These are phyloP conservation scores for Pilaira anomala DNA, from an alignment of 192 early-diverging fungal species.

Conservation along the genomic window DNA sequence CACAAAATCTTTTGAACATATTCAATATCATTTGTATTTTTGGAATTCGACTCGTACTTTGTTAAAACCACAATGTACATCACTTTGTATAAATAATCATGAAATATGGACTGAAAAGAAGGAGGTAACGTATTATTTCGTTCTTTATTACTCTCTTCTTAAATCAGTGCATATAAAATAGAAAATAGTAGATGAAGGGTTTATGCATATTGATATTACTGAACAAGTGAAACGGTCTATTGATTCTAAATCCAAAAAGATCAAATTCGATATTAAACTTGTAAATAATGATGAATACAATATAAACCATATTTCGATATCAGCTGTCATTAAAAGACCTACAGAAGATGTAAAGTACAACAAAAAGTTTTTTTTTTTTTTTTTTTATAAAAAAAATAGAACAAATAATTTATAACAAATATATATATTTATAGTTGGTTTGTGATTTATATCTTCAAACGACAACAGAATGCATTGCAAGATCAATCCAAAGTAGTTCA, in stretches of 20 bases:
- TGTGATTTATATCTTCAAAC: slow-evolving; percentile 4
- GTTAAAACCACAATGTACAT: slow-evolving; percentile 4
- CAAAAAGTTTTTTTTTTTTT: not conserved
- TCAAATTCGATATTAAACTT: not conserved
- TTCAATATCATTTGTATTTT: not conserved
- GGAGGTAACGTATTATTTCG: not conserved
- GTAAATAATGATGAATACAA: slow-evolving; percentile 11
- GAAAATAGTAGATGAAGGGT: slow-evolving; percentile 2
- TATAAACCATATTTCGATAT: slow-evolving; percentile 10
- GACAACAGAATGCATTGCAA: slow-evolving; percentile 4
- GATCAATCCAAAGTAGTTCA: slow-evolving; percentile 6
- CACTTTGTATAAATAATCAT: not conserved
- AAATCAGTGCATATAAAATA: not conserved
- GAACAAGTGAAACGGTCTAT: not conserved
- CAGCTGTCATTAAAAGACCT: slow-evolving; percentile 2
- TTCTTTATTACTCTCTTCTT: not conserved
- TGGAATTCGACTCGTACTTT: slow-evolving; percentile 1
- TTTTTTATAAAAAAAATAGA: not conserved
- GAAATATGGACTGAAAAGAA: not conserved
- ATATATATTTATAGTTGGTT: slow-evolving; percentile 1
- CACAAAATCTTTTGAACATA: not conserved
- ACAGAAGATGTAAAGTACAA: not conserved
- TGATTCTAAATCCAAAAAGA: not conserved
- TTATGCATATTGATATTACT: slow-evolving; percentile 16
- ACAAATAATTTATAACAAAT: not conserved